phyloP scores from a whole-genome alignment of 2,329 filamentous ascomycete species.

The Exophiala sp. region DNA sequence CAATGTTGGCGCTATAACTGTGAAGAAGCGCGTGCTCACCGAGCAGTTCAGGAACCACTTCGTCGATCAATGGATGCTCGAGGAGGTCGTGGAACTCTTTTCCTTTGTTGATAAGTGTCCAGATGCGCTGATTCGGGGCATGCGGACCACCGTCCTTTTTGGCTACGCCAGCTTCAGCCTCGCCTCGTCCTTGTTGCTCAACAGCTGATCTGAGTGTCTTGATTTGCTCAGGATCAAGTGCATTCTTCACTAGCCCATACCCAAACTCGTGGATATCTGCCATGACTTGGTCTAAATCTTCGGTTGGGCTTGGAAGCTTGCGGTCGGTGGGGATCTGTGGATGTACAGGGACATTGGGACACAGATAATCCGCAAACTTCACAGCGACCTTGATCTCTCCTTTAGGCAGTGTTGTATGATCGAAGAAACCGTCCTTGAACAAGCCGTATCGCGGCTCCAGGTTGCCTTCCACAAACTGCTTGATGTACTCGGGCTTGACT shows the following conservation, averaged over 20 bases:
- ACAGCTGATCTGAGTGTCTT: not conserved
- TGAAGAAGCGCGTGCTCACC: slow-evolving; percentile 11
- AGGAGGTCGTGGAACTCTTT: slow-evolving; percentile 15
- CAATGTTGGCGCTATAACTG: slow-evolving; percentile 17
- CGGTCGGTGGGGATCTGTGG: slow-evolving; percentile 36
- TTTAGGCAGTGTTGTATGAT: slow-evolving; percentile 22
- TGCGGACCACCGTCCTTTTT: slow-evolving; percentile 7
- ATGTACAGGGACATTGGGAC: slow-evolving; percentile 23
- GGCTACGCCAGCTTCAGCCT: slow-evolving; percentile 6
- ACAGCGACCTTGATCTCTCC: slow-evolving; percentile 28
- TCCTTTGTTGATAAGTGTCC: slow-evolving; percentile 17
- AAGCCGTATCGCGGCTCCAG: slow-evolving; percentile 31
- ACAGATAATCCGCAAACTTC: slow-evolving; percentile 30
- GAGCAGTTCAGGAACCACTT: slow-evolving; percentile 12
- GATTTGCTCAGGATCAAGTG: slow-evolving; percentile 6
- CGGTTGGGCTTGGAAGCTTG: slow-evolving; percentile 10
- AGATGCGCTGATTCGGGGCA: slow-evolving; percentile 14
- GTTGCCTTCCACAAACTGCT: slow-evolving; percentile 28
- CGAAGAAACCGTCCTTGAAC: slow-evolving; percentile 31
- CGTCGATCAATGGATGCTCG: slow-evolving; percentile 16
- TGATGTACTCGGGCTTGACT: slow-evolving; percentile 30
- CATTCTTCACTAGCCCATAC: slow-evolving; percentile 16
- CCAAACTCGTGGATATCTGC: slow-evolving; percentile 8
- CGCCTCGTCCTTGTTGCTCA: slow-evolving; percentile 7
- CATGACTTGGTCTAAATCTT: slow-evolving; percentile 13